phyloP scores from a whole-genome alignment of 1,284 basidiomycete species.

The Wallemia mellicola region DNA sequence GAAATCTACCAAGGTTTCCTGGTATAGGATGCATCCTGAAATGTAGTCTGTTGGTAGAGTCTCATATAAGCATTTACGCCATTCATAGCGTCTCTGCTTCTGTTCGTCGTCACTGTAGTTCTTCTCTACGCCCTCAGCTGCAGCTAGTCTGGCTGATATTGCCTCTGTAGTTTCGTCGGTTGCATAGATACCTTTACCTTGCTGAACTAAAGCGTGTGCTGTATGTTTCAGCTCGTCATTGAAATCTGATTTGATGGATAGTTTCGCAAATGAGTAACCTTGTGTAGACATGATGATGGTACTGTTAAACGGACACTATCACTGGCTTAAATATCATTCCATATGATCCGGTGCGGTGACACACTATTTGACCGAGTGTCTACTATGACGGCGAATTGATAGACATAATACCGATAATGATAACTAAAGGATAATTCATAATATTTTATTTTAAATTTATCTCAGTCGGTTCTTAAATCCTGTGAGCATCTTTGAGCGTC shows the following conservation, averaged over 20 bases:
- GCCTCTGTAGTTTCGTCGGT: conserved; percentile 24
- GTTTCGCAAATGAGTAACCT: neutral
- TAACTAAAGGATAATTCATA: no score
- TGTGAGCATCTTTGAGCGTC: neutral
- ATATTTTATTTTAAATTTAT: no score
- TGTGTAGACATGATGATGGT: neutral
- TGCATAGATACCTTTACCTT: conserved; percentile 22
- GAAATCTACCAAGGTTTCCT: conserved; percentile 23
- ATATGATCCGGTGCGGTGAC: neutral
- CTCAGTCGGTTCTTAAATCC: no score
- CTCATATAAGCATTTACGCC: conserved; percentile 21
- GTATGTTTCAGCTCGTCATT: neutral
- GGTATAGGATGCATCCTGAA: conserved; percentile 23
- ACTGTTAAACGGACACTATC: no score
- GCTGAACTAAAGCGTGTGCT: neutral
- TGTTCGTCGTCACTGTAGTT: conserved; percentile 16
- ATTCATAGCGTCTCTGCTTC: conserved; percentile 17
- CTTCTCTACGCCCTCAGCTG: conserved; percentile 14
- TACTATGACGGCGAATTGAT: neutral
- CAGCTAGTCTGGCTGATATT: conserved; percentile 19
- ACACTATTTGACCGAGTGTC: neutral
- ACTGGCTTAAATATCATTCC: neutral
- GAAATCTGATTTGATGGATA: neutral
- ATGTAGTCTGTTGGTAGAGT: conserved; percentile 19
- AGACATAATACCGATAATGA: no score